Evolutionary conservation across 192 early-diverging fungal species (phyloP).

Genomic region (Backusella mclennaniae): DNA sequence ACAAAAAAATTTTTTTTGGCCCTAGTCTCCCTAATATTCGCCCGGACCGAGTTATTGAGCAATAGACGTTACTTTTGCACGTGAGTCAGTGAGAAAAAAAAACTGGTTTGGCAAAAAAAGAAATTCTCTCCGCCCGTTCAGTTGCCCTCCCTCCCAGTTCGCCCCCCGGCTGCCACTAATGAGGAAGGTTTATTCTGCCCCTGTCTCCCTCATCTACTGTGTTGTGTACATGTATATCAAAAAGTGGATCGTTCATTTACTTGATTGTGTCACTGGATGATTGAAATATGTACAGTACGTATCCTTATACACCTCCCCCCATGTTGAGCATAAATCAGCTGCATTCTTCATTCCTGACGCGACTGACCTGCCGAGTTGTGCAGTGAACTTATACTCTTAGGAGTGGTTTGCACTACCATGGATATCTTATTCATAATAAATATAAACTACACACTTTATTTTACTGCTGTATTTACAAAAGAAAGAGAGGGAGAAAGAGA

Average conservation of each 20-base stretch:
- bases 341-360: slow-evolving; percentile 6
- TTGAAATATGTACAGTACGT: not conserved
- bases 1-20: not conserved
- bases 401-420: not conserved
- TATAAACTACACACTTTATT: not conserved
- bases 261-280: not conserved
- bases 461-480: not conserved
- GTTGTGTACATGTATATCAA: not conserved
- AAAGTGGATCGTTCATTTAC: not conserved
- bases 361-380: not conserved
- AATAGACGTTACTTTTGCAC: not conserved
- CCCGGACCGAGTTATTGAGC: not conserved
- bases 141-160: not conserved
- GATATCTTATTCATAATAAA: not conserved
- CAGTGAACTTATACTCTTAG: not conserved
- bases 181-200: not conserved
- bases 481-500: not conserved
- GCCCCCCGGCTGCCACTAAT: not conserved
- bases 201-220: not conserved
- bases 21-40: not conserved
- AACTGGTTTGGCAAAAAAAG: not conserved
- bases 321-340: not conserved
- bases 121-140: not conserved
- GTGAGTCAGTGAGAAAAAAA: not conserved
- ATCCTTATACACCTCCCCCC: not conserved